These are phyloP conservation scores for Ceratonia siliqua DNA, from an alignment of 306 rosid species.

Conservation along the genomic window DNA sequence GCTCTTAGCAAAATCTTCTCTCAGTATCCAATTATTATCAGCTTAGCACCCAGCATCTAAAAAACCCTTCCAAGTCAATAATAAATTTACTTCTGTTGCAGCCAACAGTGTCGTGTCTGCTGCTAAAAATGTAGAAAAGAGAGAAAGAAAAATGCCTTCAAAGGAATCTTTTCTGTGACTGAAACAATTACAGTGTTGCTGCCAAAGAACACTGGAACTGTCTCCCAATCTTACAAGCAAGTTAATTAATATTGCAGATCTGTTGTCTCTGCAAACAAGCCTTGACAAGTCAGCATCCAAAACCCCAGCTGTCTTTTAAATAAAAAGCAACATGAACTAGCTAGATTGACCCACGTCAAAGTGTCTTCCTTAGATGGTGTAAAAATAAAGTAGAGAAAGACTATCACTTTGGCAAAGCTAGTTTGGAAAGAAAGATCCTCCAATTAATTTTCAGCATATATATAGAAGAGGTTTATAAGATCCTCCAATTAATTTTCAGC, in stretches of 20 bases:
- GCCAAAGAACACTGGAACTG: constrained; percentile 27
- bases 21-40: not conserved
- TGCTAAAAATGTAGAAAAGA: not conserved
- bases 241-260: constrained; percentile 28
- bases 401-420: not conserved
- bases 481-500: not conserved
- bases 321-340: constrained; percentile 1
- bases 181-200: constrained; percentile 32
- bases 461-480: no score
- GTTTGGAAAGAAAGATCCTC: not conserved
- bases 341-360: constrained; percentile 29
- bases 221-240: constrained; percentile 8
- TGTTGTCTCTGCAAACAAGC: constrained; percentile 18
- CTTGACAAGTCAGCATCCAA: constrained; percentile 43
- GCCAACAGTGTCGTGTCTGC: not conserved
- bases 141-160: not conserved
- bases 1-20: not conserved
- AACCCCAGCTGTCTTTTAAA: not conserved
- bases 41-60: no score
- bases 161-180: constrained; percentile 36
- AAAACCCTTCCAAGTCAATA: not conserved
- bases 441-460: not conserved
- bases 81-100: not conserved
- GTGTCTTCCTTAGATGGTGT: not conserved
- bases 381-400: not conserved